Evolutionary conservation across 495 filamentous ascomycete species (phyloP).

Genomic region (Hypoxylon trugodes): DNA sequence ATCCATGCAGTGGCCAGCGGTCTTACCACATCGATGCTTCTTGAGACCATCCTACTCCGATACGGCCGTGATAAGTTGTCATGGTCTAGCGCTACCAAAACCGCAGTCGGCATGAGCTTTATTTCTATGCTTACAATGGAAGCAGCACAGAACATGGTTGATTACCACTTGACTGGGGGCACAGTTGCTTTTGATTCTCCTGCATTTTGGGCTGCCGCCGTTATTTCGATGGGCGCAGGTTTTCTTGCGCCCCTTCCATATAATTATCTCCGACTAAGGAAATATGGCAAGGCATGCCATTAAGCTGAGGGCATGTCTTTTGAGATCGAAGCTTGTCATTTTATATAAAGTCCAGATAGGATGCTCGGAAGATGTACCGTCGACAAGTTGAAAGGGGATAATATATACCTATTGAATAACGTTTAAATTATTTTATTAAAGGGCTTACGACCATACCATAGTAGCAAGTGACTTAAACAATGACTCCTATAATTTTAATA

Average conservation of each 20-base stretch:
- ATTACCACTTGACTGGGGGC: constrained; percentile 58
- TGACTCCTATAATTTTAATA: too few species aligned
- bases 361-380: too few species aligned
- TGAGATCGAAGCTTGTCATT: background rate
- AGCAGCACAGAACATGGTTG: constrained; percentile 53
- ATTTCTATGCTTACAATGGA: constrained; percentile 62
- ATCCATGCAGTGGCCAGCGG: constrained; percentile 52
- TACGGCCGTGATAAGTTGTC: constrained; percentile 52
- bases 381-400: too few species aligned
- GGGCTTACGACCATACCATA: too few species aligned
- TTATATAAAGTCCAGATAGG: background rate
- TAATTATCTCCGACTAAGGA: constrained; percentile 55
- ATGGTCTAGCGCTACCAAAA: constrained; percentile 48
- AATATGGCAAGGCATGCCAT: constrained; percentile 43
- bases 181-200: constrained; percentile 49
- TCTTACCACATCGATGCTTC: constrained; percentile 53
- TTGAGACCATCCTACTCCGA: constrained; percentile 55
- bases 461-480: too few species aligned
- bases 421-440: too few species aligned
- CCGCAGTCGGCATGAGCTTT: constrained; percentile 60
- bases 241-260: constrained; percentile 58
- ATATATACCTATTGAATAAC: too few species aligned
- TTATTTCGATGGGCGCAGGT: constrained; percentile 50
- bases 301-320: background rate
- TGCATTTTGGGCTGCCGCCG: constrained; percentile 49